phyloP scores from a whole-genome alignment of 2,329 filamentous ascomycete species.

The Cladophialophora carrionii region DNA sequence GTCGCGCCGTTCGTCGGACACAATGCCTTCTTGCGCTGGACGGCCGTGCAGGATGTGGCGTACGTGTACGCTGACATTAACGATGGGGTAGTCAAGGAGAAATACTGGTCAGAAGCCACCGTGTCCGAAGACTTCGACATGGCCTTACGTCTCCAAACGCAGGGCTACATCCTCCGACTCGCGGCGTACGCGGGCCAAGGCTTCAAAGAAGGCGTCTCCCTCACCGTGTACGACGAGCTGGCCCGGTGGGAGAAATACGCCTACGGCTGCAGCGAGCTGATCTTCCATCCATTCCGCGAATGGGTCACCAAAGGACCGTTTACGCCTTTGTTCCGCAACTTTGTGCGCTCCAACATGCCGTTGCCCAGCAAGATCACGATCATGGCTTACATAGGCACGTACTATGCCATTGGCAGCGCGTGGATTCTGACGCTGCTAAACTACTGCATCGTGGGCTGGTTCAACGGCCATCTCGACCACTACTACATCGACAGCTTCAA shows the following conservation, averaged over 20 bases:
- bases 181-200: constrained; percentile 69
- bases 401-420: constrained; percentile 70
- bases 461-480: constrained; percentile 66
- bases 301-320: constrained; percentile 77
- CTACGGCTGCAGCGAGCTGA: constrained; percentile 79
- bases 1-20: constrained; percentile 76
- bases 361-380: constrained; percentile 69
- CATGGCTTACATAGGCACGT: constrained; percentile 70
- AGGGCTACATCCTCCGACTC: constrained; percentile 69
- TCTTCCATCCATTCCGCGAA: constrained; percentile 75
- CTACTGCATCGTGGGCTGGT: constrained; percentile 74
- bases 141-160: constrained; percentile 69
- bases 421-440: constrained; percentile 70
- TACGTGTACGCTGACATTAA: constrained; percentile 49
- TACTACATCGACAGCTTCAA: constrained; percentile 70
- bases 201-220: constrained; percentile 78
- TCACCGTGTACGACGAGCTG: constrained; percentile 83
- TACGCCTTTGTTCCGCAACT: constrained; percentile 74
- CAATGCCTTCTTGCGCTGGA: constrained; percentile 75
- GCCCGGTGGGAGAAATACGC: constrained; percentile 87
- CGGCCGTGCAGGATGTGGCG: constrained; percentile 62
- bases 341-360: constrained; percentile 68
- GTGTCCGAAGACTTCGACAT: constrained; percentile 81
- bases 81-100: constrained; percentile 60
- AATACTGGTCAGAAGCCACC: constrained; percentile 75